Percentiles rank a stretch among this genome's conserved stretches.
These are phyloP conservation scores for Debaryomyces hansenii DNA, from an alignment of 805 yeast species.

Conservation along the genomic window DNA sequence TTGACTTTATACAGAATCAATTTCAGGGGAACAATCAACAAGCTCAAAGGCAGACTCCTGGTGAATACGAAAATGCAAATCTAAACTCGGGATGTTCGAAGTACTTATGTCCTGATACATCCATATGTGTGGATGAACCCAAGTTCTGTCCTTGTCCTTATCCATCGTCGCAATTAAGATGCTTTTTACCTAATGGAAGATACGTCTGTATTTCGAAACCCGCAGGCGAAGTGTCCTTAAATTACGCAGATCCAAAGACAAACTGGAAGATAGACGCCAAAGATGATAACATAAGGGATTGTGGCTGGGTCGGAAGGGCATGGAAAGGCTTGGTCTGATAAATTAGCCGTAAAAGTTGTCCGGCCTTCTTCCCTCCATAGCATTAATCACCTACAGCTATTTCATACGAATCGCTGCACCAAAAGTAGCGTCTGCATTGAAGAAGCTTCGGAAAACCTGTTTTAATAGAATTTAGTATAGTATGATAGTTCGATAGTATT, in stretches of 20 bases:
- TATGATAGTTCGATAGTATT: no score
- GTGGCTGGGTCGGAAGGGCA: slow-evolving; percentile 81
- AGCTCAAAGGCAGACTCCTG: slow-evolving; percentile 23
- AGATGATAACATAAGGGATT: slow-evolving; percentile 62
- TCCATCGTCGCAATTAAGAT: slow-evolving; percentile 81
- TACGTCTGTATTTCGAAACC: slow-evolving; percentile 86
- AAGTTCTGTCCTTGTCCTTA: slow-evolving; percentile 88
- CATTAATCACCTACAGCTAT: no score
- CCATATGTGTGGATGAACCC: slow-evolving; percentile 68
- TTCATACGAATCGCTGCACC: no score
- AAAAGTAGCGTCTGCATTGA: no score
- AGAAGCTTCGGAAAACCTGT: no score
- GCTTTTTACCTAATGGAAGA: slow-evolving; percentile 68
- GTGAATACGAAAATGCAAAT: slow-evolving; percentile 38
- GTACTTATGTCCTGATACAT: slow-evolving; percentile 82
- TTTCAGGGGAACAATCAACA: slow-evolving; percentile 23
- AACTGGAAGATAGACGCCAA: slow-evolving; percentile 51
- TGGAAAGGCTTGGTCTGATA: slow-evolving; percentile 48
- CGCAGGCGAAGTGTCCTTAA: slow-evolving; percentile 37
- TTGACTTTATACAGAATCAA: slow-evolving; percentile 33
- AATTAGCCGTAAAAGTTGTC: no score
- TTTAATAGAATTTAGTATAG: no score
- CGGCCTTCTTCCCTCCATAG: no score
- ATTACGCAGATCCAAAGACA: slow-evolving; percentile 40
- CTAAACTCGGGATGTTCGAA: slow-evolving; percentile 51